Percentiles rank a stretch among this genome's conserved stretches.
Conservation (phyloP, 495 filamentous ascomycete genomes). For the Penicillium subrubescens region DNA sequence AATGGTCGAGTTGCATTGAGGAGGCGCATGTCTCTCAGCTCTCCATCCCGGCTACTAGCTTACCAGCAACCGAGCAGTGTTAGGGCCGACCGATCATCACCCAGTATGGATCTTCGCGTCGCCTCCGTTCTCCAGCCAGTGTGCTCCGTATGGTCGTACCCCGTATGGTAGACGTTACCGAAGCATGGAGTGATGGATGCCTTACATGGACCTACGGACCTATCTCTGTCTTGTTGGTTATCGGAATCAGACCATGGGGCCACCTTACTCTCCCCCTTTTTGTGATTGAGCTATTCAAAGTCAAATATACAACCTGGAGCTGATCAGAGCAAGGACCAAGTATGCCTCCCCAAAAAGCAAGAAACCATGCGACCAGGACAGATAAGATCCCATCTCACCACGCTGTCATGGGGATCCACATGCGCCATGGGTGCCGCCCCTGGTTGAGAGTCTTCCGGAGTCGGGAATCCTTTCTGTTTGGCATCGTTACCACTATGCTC, state of each 20-base stretch:
- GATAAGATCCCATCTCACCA: not conserved
- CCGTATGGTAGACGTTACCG: not conserved
- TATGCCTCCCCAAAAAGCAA: not conserved
- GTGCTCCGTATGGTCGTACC: not conserved
- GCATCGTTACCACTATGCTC: not conserved
- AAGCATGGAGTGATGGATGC: not conserved
- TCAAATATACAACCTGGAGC: not conserved
- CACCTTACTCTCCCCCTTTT: not conserved
- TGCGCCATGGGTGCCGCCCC: not conserved
- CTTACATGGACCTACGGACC: not conserved
- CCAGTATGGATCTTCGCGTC: not conserved
- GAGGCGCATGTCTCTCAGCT: not conserved
- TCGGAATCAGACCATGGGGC: not conserved
- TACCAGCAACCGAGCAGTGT: not conserved
- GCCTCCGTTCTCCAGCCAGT: not conserved
- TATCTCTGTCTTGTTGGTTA: not conserved
- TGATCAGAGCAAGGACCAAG: not conserved
- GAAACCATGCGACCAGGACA: conserved; percentile 1
- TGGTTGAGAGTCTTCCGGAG: not conserved
- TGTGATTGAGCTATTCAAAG: not conserved
- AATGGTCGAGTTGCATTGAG: not conserved
- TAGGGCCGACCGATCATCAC: not conserved
- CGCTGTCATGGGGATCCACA: not conserved
- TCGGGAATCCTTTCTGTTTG: not conserved
- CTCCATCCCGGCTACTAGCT: not conserved